Evolutionary conservation across 768 basidiomycete genomes (phyloP).

Genomic region (Rhizopogon vinicolor): DNA sequence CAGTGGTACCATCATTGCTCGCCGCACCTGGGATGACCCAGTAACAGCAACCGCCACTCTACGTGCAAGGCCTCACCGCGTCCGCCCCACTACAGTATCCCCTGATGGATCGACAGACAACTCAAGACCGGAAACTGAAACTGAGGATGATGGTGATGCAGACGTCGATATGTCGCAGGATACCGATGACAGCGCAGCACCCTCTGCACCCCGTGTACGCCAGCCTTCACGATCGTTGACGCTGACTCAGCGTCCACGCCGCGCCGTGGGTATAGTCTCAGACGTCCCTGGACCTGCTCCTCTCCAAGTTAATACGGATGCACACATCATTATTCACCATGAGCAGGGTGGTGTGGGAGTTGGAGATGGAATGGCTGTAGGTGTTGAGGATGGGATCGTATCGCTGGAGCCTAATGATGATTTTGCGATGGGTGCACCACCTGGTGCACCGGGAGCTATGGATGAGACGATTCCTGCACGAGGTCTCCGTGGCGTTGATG

Average conservation of each 20-base stretch:
- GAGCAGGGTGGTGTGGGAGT: slow-evolving; percentile 35
- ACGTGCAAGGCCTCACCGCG: slow-evolving; percentile 26
- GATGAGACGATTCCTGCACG: slow-evolving; percentile 21
- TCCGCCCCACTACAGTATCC: slow-evolving; percentile 30
- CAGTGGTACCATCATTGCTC: slow-evolving; percentile 71
- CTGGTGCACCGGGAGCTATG: slow-evolving; percentile 85
- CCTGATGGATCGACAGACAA: slow-evolving; percentile 41
- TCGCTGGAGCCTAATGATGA: slow-evolving; percentile 80
- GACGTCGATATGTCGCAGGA: slow-evolving; percentile 46
- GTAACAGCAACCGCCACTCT: slow-evolving; percentile 15
- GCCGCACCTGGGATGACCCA: slow-evolving; percentile 53
- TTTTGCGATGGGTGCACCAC: slow-evolving; percentile 87
- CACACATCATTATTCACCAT: slow-evolving; percentile 49
- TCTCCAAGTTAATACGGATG: slow-evolving; percentile 39
- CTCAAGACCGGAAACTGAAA: slow-evolving; percentile 70
- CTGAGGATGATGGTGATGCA: slow-evolving; percentile 67
- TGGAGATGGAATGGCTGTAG: slow-evolving; percentile 38
- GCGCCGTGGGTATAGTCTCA: slow-evolving; percentile 46
- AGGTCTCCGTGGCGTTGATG: slow-evolving; percentile 22
- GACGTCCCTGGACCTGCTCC: slow-evolving; percentile 29
- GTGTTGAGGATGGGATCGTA: slow-evolving; percentile 74
- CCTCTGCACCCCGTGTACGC: slow-evolving; percentile 24
- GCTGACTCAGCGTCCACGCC: slow-evolving; percentile 28
- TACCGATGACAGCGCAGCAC: slow-evolving; percentile 23
- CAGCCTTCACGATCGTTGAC: slow-evolving; percentile 27